Evolutionary conservation across 495 filamentous ascomycete genomes (phyloP).

Genomic region (Daldinia vernicosa): DNA sequence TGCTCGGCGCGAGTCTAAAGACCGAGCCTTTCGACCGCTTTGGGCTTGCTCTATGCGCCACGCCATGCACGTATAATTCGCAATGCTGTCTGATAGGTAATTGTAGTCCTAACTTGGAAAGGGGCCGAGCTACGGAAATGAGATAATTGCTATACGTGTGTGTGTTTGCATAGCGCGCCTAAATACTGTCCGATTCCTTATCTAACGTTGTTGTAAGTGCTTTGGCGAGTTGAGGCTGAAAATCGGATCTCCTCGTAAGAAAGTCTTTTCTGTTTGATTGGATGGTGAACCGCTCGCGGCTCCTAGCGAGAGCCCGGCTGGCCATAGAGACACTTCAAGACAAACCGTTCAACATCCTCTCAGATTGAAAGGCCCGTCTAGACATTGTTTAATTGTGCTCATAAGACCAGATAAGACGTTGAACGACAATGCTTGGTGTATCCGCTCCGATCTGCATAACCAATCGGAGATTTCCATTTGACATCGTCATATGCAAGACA

Average conservation of each 20-base stretch:
- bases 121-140: not conserved
- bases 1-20: constrained; percentile 27
- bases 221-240: constrained; percentile 41
- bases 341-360: not conserved
- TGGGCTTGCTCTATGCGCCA: constrained; percentile 18
- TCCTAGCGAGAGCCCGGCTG: not conserved
- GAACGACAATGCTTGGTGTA: constrained; percentile 25
- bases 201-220: constrained; percentile 16
- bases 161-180: not conserved
- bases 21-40: constrained; percentile 20
- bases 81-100: constrained; percentile 4
- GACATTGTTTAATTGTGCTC: constrained; percentile 7
- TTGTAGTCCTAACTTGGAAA: constrained; percentile 1
- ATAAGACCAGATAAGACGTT: constrained; percentile 11
- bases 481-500: constrained; percentile 35
- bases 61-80: not conserved
- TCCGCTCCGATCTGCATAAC: constrained; percentile 22
- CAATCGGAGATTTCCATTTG: constrained; percentile 41
- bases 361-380: not conserved
- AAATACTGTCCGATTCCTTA: not conserved
- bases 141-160: constrained; percentile 11
- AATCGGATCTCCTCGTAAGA: constrained; percentile 28
- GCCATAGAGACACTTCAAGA: constrained; percentile 4
- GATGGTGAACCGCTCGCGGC: constrained; percentile 12
- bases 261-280: constrained; percentile 31